Evolutionary conservation across 2,329 filamentous ascomycete genomes (phyloP), one percentile per base, ranked within the genome.

Genomic region (Xylaria digitata): DNA sequence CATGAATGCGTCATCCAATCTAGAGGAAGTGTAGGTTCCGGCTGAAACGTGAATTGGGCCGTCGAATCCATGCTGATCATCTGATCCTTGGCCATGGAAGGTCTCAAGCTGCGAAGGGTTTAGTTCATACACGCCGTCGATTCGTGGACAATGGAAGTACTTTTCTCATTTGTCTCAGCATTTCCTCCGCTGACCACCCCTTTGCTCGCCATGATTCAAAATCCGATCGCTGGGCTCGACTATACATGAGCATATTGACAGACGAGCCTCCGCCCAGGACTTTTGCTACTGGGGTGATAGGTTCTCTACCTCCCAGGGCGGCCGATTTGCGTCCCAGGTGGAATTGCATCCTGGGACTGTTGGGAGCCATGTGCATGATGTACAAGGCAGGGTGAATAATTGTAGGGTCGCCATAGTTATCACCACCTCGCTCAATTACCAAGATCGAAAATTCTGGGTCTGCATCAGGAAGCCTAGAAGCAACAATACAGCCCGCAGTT

Each of bases 251-350:
- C 67, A 83, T 81, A 63, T 85, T 85, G 37, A 84, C 81, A 0
- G 82, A 81, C 1, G 80, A 82, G 4, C 86, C 86, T n/a, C 87
- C 87, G 32, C 87, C 87, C 0, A 89, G 78, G 0, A 83, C 81
- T 21, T 83, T 82, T 3, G 78, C 80, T 2, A 73, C 66, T 0
- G 79, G 78, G 0, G 83, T 77, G 15, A 81, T 75, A 1, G 75
- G 77, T 62, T 81, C 79, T 7, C 84, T 77, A 23, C 80, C 79
- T 48, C 79, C 81, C 2, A 87, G 79, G 40, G 84, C 74, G 13
- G 63, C 54, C 11, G 30, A n/a, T 9, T 13, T 5, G 8, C 23
- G 9, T 2, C 67, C 70, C 19, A 49, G 62, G 74, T 87, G 86
- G 73, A 87, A 87, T 32, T 84, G 50, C 11, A 59, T 69, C 50